Evolutionary conservation across 139 green algal genomes (phyloP).

Genomic region (Micractinium sp.): DNA sequence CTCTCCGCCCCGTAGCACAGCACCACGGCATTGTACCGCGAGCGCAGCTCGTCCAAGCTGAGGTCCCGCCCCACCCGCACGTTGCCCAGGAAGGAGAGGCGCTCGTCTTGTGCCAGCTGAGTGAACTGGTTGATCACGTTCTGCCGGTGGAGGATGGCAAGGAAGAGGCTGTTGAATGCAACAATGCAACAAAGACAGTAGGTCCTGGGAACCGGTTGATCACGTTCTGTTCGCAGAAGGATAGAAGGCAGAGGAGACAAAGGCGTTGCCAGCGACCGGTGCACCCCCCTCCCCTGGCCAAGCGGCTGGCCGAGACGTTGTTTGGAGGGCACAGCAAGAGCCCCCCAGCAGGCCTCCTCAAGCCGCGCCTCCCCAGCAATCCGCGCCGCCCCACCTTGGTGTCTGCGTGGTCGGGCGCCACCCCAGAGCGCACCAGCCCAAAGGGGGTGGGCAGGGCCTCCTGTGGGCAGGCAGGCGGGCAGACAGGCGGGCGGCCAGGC

Average conservation of each 20-base stretch:
- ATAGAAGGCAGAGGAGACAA: too few relatives aligned
- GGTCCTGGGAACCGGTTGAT: too few relatives aligned
- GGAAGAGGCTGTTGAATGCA: too few relatives aligned
- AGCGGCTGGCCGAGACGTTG: too few relatives aligned
- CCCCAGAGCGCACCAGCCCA: slow-evolving; percentile 92
- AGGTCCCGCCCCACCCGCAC: slow-evolving; percentile 79
- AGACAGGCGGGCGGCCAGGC: background rate
- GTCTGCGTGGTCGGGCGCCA: slow-evolving; percentile 96
- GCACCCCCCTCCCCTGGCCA: too few relatives aligned
- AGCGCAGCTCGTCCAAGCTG: slow-evolving; percentile 60
- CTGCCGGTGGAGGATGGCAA: slow-evolving; percentile 49
- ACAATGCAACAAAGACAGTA: too few relatives aligned
- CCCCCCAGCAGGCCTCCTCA: too few relatives aligned
- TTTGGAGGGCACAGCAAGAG: too few relatives aligned
- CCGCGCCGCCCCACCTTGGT: slow-evolving; percentile 79
- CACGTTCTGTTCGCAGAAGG: too few relatives aligned
- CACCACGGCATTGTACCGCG: slow-evolving; percentile 85
- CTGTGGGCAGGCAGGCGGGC: slow-evolving; percentile 28
- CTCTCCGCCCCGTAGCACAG: slow-evolving; percentile 91
- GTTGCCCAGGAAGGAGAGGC: slow-evolving; percentile 85
- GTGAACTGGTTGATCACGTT: slow-evolving; percentile 94
- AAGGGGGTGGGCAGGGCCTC: slow-evolving; percentile 93
- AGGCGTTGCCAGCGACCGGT: too few relatives aligned
- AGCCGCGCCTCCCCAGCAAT: too few relatives aligned
- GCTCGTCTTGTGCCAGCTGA: slow-evolving; percentile 51